Base-by-base conservation (phyloP, 2,329 filamentous ascomycete genomes). In the Davidsoniella virescens region DNA sequence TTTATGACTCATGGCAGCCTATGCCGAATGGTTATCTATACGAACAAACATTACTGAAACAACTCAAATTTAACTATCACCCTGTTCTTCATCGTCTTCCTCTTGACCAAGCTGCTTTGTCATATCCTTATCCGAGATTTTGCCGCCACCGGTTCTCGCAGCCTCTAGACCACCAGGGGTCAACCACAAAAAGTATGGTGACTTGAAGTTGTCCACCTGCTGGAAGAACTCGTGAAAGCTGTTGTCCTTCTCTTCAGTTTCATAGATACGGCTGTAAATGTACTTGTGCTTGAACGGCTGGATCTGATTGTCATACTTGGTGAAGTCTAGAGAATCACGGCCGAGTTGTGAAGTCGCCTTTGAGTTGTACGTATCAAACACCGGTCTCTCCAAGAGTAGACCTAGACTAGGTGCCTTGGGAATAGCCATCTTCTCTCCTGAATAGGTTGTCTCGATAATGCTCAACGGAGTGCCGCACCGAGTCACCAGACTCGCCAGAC, bases 341-440 rank as follows among this genome's bases (percentile, higher is more conserved):
- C 73, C 76, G 41, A 81, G 73, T 49, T 76, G 75, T 36, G 72
- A 70, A 6, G 72, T 72, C 1, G 84, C 80, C 56, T 82, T 78
- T 50, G 73, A 73, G 64, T 95, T 98, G 67, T 95, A 96, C 46
- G 70, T 80, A 54, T 90, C 82, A 61, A 98, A 98, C 0, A 96
- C 84, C 2, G 92, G 92, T 1, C 87, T 71, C 66, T 98, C 92
- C 3, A 98, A 75, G 50, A 96, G 69, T 41, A 98, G 67, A 0
- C 92, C 92, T 36, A 98, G 66, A 3, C 87, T 84, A 0, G 92
- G 92, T 0, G 88, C 92, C 66, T 96, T 96, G 50, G 92, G 92
- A 51, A 98, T 94, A 44, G 83, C 83, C 59, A 94, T 84, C 52
- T 82, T 79, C 17, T 78, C 73, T 5, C 71, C 62, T 1, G 75